These are phyloP conservation scores for Carnegiea gigantea DNA, from an alignment of 179 eudicot genomes.

Conservation along the genomic window DNA sequence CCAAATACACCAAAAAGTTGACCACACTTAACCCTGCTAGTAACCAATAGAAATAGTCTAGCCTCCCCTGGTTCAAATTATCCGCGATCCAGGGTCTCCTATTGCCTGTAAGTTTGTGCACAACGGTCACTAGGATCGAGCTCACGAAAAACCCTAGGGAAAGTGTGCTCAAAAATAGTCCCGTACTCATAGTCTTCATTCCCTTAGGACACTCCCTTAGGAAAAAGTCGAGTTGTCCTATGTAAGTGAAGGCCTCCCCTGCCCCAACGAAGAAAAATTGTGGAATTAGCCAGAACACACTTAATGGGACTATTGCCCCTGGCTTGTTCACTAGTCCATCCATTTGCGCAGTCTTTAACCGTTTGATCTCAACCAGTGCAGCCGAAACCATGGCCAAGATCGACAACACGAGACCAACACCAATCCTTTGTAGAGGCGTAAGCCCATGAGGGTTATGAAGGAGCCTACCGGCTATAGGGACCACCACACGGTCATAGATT, in stretches of 20 bases:
- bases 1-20: constrained; percentile 56
- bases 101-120: constrained; percentile 54
- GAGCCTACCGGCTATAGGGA: constrained; percentile 42
- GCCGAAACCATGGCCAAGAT: constrained; percentile 65
- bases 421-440: constrained; percentile 63
- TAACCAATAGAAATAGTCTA: constrained; percentile 67
- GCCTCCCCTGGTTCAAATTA: constrained; percentile 62
- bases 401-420: constrained; percentile 68
- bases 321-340: constrained; percentile 42
- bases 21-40: constrained; percentile 50
- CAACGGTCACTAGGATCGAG: constrained; percentile 57
- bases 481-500: constrained; percentile 57
- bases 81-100: constrained; percentile 57
- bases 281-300: constrained; percentile 62
- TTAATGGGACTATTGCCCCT: constrained; percentile 48
- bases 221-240: constrained; percentile 77
- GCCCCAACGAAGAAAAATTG: constrained; percentile 72
- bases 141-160: constrained; percentile 66
- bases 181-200: constrained; percentile 71
- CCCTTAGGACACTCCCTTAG: constrained; percentile 74
- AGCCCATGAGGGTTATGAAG: constrained; percentile 62
- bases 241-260: constrained; percentile 74
- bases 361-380: constrained; percentile 56
- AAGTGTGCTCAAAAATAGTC: constrained; percentile 58
- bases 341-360: constrained; percentile 33